Base-by-base conservation (phyloP, 345 rosid species). In the Salix koriyanagi region DNA sequence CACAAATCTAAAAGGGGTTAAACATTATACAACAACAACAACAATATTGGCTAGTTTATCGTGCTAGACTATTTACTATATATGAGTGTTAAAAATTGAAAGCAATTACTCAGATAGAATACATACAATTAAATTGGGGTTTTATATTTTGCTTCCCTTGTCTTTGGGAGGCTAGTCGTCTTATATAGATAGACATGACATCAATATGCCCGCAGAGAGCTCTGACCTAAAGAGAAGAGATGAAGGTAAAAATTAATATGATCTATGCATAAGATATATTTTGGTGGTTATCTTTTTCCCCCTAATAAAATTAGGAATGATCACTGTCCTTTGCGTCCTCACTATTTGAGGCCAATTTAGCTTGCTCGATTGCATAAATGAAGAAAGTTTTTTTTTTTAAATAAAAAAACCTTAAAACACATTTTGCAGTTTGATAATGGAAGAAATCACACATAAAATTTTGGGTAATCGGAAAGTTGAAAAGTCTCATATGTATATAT, bases 1-100 rank as follows among this genome's bases (percentile, higher is more conserved):
- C 62, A 75, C n/a, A 83, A 74, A 37, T 77, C 75, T 28, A 67
- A 23, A 62, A n/a, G 58, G 65, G 69, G 56, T 65, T 69, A 70
- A 75, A 50, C 36, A 15, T 7, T 48, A 28, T 21, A 42, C 4
- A 56, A 9, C 10, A 56, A 1, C 10, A 56, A 1, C 9, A n/a
- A 8, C 11, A 56, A 23, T 58, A 58, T n/a, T 23, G 64, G 28
- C 62, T n/a, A 23, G 26, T 58, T 54, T 54, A 54, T 54, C 21
- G 8, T 21, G 60, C 25, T 54, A 54, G 2, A 54, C 4, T 54
- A 19, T 3, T 54, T n/a, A n/a, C 16, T 10, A 10, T 9, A 10
- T 41, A 10, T 1, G 9, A 41, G 14, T 41, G 44, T 10, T 41
- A 10, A 41, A 10, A 41, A 41, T 10, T 41, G 10, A 10, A 41